Conservation (phyloP, 179 eudicot genomes). For the Monotropa hypopitys region DNA sequence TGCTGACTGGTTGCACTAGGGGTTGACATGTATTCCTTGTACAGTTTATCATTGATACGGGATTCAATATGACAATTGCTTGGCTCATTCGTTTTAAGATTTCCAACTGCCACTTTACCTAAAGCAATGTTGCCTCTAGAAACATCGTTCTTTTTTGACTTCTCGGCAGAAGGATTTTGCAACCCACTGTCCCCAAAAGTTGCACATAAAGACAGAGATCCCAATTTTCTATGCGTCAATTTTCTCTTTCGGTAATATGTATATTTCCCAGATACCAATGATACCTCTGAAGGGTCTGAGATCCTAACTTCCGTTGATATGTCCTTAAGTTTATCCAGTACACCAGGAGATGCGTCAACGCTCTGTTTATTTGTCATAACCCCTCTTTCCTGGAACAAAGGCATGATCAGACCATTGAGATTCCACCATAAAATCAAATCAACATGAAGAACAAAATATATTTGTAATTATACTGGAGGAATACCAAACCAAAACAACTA, state of each 20-base stretch:
- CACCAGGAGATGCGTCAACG: constrained; percentile 8
- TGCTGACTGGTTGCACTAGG: constrained; percentile 14
- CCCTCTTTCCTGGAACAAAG: constrained; percentile 30
- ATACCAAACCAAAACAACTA: constrained; percentile 11
- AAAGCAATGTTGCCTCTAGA: constrained; percentile 16
- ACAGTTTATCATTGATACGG: constrained; percentile 14
- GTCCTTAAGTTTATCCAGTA: constrained; percentile 24
- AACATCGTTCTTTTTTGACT: constrained; percentile 23
- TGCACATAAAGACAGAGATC: constrained; percentile 28
- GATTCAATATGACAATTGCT: constrained; percentile 16
- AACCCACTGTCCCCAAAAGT: constrained; percentile 22
- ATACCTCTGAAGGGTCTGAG: constrained; percentile 30
- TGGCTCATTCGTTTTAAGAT: constrained; percentile 17
- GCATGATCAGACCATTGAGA: constrained; percentile 1
- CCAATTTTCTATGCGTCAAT: constrained; percentile 30
- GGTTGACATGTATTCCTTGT: constrained; percentile 14
- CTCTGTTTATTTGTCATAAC: constrained; percentile 17
- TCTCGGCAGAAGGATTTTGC: constrained; percentile 21
- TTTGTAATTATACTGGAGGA: not conserved
- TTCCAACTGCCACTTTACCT: constrained; percentile 15
- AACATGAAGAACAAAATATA: not conserved
- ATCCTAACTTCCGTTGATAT: constrained; percentile 27
- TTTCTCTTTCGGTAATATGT: constrained; percentile 59
- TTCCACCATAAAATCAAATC: not conserved
- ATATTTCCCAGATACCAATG: constrained; percentile 29